Base-by-base conservation (phyloP, 176 grass and related monocot genomes). In the Phoenix dactylifera region DNA sequence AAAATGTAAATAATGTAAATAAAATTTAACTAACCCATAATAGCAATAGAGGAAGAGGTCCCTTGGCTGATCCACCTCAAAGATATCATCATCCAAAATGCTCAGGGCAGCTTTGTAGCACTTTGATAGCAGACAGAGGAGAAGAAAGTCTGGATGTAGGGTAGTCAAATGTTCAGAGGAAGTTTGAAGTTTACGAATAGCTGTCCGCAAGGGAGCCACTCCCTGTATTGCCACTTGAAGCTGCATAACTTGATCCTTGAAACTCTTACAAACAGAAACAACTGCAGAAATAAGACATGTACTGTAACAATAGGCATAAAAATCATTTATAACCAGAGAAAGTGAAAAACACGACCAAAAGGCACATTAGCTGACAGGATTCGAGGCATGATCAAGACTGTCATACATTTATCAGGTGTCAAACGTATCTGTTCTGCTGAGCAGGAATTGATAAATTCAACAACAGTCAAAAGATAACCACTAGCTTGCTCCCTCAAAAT, bases 41-140 rank as follows among this genome's bases (percentile, higher is more conserved):
- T 97, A 97, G 76, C 80, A 92, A 75, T 88, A 97, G 59, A 97
- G 93, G 80, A 97, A 97, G 44, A 91, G 52, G 22, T 97, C 93
- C 75, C 78, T 85, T 24, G 87, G 93, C 49, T 85, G 84, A 29
- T 97, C 84, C 10, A 84, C 83, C 68, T 97, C 84, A 4, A 88
- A 75, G 66, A 97, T 85, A 54, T 91, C 84, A 18, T 88, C 82
- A 23, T 88, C 75, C 44, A 97, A 76, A 65, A 92, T 15, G 18
- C 69, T 83, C 56, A 97, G 69, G 26, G 81, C 84, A 57, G 84
- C 78, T 77, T 92, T 97, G 65, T 97, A 97, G 69, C 82, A 86
- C 81, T 91, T 97, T 3, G 93, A 81, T 18, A 91, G 75, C 62
- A 97, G 75, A 86, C 93, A 97, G 14, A 97, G 78, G 24, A 73